Base-by-base conservation (phyloP, 169 alveolate genomes). In the Theileria sp. region DNA sequence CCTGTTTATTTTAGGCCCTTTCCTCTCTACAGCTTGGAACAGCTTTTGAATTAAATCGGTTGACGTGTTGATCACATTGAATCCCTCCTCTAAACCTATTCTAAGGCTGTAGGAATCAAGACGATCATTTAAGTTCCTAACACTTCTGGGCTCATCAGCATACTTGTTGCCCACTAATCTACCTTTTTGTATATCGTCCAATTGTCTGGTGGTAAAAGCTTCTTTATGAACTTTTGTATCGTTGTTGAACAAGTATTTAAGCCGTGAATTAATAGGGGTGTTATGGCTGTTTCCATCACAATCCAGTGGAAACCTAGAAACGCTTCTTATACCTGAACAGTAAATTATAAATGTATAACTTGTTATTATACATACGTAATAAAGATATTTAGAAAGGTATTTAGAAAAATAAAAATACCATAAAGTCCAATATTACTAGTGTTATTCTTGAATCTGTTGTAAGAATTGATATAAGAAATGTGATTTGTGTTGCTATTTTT, bases 71-170 rank as follows among this genome's bases (percentile, higher is more conserved):
- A 83, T 77, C 5, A 58, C 19, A 15, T 19, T 12, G 13, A 83
- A 34, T 17, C 83, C 76, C 25, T 83, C 79, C 19, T 30, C 30
- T 9, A 77, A 38, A 0, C 85, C 86, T 15, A 83, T 19, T 10
- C 89, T 68, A 12, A 83, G 15, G 44, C 44, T 83, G 54, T 77
- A 83, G 26, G 89, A 68, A 13, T 75, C 89, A 69, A 34, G 8
- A 5, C 5, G 50, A 9, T 65, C 81, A 12, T 23, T n/a, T 3
- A 28, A 44, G 61, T 32, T 58, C 21, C 61, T 36, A 25, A 38
- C 70, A 13, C 72, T 62, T 68, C 32, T 36, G 0, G 72, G 74
- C 30, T 38, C 74, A 1, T 60, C 80, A 28, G 28, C 32, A 23
- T 74, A 50, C n/a, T 13, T 44, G 54, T 44, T 44, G 1, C 54